Conservation (phyloP, 345 rosid species). For the Acer yangbiense region DNA sequence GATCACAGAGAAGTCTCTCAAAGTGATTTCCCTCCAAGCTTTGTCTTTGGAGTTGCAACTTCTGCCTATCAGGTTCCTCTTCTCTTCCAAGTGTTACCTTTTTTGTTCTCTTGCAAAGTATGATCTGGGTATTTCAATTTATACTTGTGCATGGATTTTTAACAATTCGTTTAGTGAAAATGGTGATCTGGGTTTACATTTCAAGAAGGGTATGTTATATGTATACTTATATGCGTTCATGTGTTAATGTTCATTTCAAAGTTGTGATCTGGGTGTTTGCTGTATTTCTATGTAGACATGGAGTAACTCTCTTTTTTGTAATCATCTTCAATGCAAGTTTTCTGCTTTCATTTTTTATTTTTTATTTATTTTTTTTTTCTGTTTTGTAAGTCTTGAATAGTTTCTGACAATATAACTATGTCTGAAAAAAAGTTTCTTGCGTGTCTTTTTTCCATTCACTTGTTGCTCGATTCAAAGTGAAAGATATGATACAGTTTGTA, state of each 20-base stretch:
- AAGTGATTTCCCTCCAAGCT: conserved; percentile 51
- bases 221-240: background rate
- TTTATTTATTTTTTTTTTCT: no score
- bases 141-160: background rate
- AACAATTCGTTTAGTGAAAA: background rate
- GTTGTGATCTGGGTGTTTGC: background rate
- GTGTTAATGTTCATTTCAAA: background rate
- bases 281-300: no score
- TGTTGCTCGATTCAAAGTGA: background rate
- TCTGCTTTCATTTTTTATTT: background rate
- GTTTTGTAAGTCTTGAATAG: no score
- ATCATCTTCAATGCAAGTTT: no score
- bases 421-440: no score
- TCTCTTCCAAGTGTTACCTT: background rate
- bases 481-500: background rate
- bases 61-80: conserved; percentile 55
- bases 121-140: conserved; percentile 9
- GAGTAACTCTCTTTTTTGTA: no score
- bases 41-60: conserved; percentile 68
- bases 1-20: conserved; percentile 22
- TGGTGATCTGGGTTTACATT: background rate
- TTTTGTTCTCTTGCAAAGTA: background rate
- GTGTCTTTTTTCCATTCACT: no score
- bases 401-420: no score
- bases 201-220: no score